Evolutionary conservation across 192 early-diverging fungal genomes (phyloP), one percentile per base, ranked within the genome.

Genomic region (Entomortierella chlamydospora): DNA sequence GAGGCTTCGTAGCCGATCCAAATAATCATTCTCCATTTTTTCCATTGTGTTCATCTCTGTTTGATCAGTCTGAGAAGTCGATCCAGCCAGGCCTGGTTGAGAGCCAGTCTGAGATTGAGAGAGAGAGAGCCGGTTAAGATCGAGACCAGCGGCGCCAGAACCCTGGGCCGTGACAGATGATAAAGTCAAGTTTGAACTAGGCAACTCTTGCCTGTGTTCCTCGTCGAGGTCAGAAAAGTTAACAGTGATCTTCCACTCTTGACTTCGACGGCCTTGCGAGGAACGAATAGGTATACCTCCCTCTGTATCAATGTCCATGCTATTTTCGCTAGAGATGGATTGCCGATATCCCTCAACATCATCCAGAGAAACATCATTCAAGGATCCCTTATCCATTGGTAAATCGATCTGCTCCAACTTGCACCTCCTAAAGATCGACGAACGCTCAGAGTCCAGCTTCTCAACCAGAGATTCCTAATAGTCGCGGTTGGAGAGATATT

Each of bases 321-420:
- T 59, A 47, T 82, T 70, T 26, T 81, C 65, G 33, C 34, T 58
- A 10, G 72, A 57, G 7, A n/a, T 34, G 37, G 50, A 15, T 28
- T 56, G 66, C 59, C 72, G 51, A 49, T 64, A 68, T 33, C 76
- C 73, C 51, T 93, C 84, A 20, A 87, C n/a, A 49, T 94, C 85
- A 53, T 92, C 89, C 57, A 97, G 81, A 3, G 92, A 79, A 5
- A 98, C 84, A 51, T 93, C 91, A 10, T 92, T 90, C 78, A 98
- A 77, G 13, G 87, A 92, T 18, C 93, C 93, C 52, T 83, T 83
- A 20, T 87, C 58, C 49, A 98, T 85, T 43, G 96, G 97, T 37
- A 99, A 68, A 10, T 91, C 86, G 57, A 99, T 96, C 49, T 98
- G 96, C 67, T 98, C 96, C 53, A 98, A 83, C 82, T 97, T 97